Evolutionary conservation across 345 rosid genomes (phyloP).

Genomic region (Mangifera indica): DNA sequence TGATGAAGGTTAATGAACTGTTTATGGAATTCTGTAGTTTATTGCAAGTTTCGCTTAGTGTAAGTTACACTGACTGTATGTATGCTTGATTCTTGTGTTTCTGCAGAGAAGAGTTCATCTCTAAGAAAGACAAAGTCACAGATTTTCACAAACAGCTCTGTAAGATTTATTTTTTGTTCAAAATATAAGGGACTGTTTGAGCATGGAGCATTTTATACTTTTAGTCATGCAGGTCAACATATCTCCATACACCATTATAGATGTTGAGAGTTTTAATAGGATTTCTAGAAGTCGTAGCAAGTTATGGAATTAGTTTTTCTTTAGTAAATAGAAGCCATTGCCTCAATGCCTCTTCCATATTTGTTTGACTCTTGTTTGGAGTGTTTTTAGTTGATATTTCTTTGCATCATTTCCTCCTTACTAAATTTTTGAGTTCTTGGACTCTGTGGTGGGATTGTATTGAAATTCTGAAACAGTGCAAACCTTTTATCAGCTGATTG

Average conservation of each 20-base stretch:
- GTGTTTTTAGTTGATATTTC: neutral
- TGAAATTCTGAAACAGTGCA: neutral
- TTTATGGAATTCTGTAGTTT: neutral
- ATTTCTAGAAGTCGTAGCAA: neutral
- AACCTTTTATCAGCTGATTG: no score
- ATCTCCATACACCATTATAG: neutral
- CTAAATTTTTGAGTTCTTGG: neutral
- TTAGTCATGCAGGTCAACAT: neutral
- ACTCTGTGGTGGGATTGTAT: neutral
- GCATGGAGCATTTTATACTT: constrained; percentile 4
- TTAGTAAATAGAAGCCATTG: neutral
- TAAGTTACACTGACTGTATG: constrained; percentile 6
- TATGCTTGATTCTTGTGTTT: constrained; percentile 14
- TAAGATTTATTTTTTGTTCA: constrained; percentile 37
- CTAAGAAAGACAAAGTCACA: constrained; percentile 88
- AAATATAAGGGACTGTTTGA: constrained; percentile 7
- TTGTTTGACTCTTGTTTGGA: no score
- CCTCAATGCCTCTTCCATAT: neutral
- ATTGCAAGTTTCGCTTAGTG: neutral
- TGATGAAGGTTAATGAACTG: constrained; percentile 60
- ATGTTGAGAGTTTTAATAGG: neutral
- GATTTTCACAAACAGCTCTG: constrained; percentile 87
- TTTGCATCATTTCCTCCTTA: neutral
- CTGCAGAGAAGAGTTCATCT: constrained; percentile 64
- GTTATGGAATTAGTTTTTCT: neutral